phyloP scores from a whole-genome alignment of 2,329 filamentous ascomycete genomes.

The Paecilomyces fulvus region DNA sequence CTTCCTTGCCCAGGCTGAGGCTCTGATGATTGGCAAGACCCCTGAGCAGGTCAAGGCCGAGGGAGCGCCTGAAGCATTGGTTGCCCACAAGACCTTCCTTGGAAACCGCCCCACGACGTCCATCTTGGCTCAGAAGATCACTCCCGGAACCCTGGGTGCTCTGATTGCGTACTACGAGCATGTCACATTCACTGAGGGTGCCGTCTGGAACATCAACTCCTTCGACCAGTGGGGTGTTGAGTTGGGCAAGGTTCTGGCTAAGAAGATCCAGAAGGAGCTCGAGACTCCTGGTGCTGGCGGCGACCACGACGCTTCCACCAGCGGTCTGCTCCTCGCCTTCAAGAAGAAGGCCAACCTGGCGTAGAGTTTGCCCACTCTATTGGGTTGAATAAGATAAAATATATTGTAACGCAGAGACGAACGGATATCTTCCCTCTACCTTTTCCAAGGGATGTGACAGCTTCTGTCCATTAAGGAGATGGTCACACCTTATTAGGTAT shows the following conservation, averaged over 20 bases:
- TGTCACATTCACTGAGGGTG: conserved; percentile 93
- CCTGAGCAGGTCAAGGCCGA: conserved; percentile 41
- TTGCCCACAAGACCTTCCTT: conserved; percentile 98
- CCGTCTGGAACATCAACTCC: conserved; percentile 98
- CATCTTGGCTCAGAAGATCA: conserved; percentile 88
- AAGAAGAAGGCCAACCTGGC: conserved; percentile 61
- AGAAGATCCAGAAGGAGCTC: conserved; percentile 80
- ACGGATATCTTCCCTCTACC: background rate
- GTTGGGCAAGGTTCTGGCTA: conserved; percentile 90
- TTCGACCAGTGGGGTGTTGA: conserved; percentile 99
- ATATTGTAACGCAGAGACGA: conserved; percentile 8
- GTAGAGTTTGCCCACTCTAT: conserved; percentile 10
- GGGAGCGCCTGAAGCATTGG: conserved; percentile 47
- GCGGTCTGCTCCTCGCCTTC: conserved; percentile 82
- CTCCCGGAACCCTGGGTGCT: conserved; percentile 84
- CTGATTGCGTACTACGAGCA: conserved; percentile 99
- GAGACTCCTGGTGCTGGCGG: conserved; percentile 61
- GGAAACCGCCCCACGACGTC: conserved; percentile 96
- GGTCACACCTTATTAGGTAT: background rate
- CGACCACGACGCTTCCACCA: conserved; percentile 80
- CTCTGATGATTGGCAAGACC: conserved; percentile 47
- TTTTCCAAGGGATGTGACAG: background rate
- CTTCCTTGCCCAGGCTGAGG: conserved; percentile 43
- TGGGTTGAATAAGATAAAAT: conserved; percentile 7
- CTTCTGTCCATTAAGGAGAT: background rate